Percentiles rank a stretch among this genome's conserved stretches.
phyloP scores from a whole-genome alignment of 345 rosid species.

The Eucalyptus leucophloia region DNA sequence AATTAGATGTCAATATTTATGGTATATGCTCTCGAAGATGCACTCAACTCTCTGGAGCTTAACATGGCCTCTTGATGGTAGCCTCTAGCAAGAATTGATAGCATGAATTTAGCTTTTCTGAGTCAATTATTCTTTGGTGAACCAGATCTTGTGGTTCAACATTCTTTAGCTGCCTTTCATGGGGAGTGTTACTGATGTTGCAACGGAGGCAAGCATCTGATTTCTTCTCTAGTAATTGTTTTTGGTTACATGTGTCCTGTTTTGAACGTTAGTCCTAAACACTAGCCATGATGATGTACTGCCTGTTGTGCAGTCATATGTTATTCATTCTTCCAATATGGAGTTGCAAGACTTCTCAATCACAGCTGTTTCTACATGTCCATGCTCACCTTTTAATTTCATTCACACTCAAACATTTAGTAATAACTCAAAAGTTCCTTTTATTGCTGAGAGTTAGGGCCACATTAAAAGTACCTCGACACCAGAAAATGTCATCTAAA shows the following conservation, averaged over 20 bases:
- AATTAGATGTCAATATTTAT: neutral
- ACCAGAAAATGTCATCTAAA: neutral
- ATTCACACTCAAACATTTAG: neutral
- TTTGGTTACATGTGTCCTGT: neutral
- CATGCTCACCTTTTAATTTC: neutral
- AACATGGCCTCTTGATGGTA: neutral
- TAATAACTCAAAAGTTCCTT: neutral
- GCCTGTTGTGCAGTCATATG: neutral
- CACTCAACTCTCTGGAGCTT: neutral
- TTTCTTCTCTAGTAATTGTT: neutral
- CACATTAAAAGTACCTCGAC: neutral
- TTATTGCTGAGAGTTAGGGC: neutral
- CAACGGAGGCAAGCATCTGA: constrained; percentile 27
- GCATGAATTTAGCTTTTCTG: neutral
- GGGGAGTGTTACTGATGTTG: constrained; percentile 40
- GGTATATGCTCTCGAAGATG: neutral
- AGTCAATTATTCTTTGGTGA: neutral
- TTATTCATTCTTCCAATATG: neutral
- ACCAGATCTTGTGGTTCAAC: neutral
- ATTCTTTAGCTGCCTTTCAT: constrained; percentile 9
- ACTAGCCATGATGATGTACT: neutral
- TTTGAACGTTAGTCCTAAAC: neutral
- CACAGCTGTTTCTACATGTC: neutral
- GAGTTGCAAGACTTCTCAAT: neutral
- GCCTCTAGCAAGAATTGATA: neutral